Evolutionary conservation across 2,329 filamentous ascomycete genomes (phyloP).

Genomic region (Chaetothyriales sp.): DNA sequence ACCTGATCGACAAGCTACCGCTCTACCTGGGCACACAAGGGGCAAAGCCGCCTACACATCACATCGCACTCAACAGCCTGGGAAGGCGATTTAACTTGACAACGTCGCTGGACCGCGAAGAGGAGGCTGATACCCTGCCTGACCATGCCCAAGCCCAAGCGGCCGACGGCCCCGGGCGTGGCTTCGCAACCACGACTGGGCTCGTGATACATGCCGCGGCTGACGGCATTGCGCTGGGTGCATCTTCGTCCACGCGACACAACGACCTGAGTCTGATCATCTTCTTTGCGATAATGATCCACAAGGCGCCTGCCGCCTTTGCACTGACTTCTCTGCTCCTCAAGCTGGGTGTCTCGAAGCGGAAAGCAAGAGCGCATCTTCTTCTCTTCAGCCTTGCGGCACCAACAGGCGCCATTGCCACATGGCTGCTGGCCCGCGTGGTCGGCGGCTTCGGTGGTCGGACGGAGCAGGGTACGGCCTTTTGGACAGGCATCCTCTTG

Average conservation of each 20-base stretch:
- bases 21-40: conserved; percentile 54
- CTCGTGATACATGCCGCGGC: conserved; percentile 92
- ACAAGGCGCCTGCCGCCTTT: conserved; percentile 93
- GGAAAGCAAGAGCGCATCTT: conserved; percentile 67
- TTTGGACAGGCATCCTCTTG: conserved; percentile 83
- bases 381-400: conserved; percentile 85
- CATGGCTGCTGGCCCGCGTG: conserved; percentile 64
- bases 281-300: conserved; percentile 91
- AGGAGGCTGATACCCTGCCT: conserved; percentile 30
- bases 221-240: conserved; percentile 89
- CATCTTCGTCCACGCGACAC: conserved; percentile 61
- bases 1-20: conserved; percentile 76
- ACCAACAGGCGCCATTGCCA: conserved; percentile 67
- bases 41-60: conserved; percentile 52
- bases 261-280: conserved; percentile 74
- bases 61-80: conserved; percentile 78
- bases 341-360: conserved; percentile 79
- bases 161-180: conserved; percentile 36
- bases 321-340: conserved; percentile 79
- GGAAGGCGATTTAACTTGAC: conserved; percentile 38
- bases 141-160: conserved; percentile 41
- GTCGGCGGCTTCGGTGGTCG: conserved; percentile 39
- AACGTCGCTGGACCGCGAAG: conserved; percentile 26
- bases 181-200: conserved; percentile 73
- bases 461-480: conserved; percentile 50